These are phyloP conservation scores for Baorangia bicolor DNA, from an alignment of 768 basidiomycete species.

Conservation along the genomic window DNA sequence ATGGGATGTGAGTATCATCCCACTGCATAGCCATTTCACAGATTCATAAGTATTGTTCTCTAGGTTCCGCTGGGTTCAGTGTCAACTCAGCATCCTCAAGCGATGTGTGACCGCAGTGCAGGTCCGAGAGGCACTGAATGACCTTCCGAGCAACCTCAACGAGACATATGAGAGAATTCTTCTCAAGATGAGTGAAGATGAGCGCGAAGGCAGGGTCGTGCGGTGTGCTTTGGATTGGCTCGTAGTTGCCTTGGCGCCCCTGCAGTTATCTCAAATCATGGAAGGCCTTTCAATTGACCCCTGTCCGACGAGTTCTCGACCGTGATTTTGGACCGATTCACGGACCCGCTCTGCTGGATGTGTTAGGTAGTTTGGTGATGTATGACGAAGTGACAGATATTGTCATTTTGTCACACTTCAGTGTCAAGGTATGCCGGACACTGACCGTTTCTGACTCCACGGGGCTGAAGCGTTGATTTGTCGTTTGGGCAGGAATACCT, in stretches of 20 bases:
- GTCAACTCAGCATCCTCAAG: slow-evolving; percentile 4
- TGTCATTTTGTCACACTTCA: too few relatives aligned
- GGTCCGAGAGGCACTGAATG: background rate
- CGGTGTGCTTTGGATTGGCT: slow-evolving; percentile 9
- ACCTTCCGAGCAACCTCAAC: slow-evolving; percentile 6
- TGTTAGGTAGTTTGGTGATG: too few relatives aligned
- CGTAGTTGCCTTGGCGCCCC: slow-evolving; percentile 4
- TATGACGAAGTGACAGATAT: too few relatives aligned
- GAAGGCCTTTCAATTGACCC: slow-evolving; percentile 8
- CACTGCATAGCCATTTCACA: too few relatives aligned
- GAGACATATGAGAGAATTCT: slow-evolving; percentile 9
- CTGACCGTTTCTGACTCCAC: too few relatives aligned
- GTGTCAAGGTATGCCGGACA: too few relatives aligned
- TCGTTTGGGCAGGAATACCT: too few relatives aligned
- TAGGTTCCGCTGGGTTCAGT: slow-evolving; percentile 21
- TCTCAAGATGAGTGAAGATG: background rate
- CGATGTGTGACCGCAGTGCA: background rate
- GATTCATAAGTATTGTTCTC: too few relatives aligned
- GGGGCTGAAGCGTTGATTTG: too few relatives aligned
- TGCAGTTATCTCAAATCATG: slow-evolving; percentile 6
- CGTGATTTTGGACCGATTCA: background rate
- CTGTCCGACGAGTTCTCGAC: background rate
- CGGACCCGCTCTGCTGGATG: too few relatives aligned
- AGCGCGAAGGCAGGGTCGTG: background rate
- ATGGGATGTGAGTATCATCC: slow-evolving; percentile 9